Conservation (phyloP, 306 rosid species). For the Astragalus membranaceus region DNA sequence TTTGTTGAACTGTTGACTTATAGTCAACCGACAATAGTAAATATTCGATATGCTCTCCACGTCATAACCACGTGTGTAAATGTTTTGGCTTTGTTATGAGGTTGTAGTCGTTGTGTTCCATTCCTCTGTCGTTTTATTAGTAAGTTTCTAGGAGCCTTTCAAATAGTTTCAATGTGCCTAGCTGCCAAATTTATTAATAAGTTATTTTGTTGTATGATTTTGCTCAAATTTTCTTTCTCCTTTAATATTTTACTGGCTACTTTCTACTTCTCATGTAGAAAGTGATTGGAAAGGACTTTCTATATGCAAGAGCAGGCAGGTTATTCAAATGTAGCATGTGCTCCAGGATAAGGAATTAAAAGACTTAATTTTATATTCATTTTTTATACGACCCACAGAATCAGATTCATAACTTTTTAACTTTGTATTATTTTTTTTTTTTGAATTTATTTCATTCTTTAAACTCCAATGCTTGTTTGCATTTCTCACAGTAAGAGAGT, state of each 20-base stretch:
- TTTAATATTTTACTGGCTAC: background rate
- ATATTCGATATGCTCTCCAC: background rate
- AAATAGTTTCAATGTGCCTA: background rate
- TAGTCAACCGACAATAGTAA: background rate
- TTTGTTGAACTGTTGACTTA: background rate
- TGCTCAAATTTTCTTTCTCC: background rate
- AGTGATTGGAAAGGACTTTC: background rate
- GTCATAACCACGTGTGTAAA: background rate
- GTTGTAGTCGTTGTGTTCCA: background rate
- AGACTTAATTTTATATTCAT: too few species aligned
- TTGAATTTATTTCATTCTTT: too few species aligned
- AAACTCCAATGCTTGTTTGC: too few species aligned
- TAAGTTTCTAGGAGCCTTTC: background rate
- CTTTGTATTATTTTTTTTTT: too few species aligned
- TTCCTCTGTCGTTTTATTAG: too few species aligned
- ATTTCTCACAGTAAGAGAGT: too few species aligned
- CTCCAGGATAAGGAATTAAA: background rate
- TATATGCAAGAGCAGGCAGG: background rate
- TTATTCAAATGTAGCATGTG: background rate
- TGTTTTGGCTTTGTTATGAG: too few species aligned
- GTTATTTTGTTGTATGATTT: too few species aligned
- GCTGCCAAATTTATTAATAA: too few species aligned
- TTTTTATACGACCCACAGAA: too few species aligned
- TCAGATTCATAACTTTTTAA: too few species aligned
- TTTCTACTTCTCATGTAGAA: background rate